Base-by-base conservation (phyloP, 768 basidiomycete species). In the Daedaleopsis sinensis region DNA sequence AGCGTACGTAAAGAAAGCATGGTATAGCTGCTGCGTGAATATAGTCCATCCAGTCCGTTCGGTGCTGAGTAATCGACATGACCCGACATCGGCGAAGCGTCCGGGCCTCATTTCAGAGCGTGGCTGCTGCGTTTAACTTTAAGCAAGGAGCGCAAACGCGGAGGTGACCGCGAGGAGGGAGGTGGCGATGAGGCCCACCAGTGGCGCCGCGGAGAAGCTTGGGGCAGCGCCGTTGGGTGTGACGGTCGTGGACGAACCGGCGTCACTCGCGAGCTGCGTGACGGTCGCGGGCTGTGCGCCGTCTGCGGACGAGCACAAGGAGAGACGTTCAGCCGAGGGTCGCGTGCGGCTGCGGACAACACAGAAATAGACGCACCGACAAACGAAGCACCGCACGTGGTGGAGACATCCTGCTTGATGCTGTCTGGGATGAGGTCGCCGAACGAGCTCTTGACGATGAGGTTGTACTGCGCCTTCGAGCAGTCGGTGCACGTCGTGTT, bases 401-500 rank as follows among this genome's bases (percentile, higher is more conserved):
- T 48, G 23, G 56, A 55, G 47, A 75, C 39, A 46, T 59, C 59
- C 37, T 57, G 52, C 37, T 68, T 51, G 24, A 32, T 56, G 53
- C 52, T 38, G 46, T 66, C 62, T 32, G 59, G 56, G 49, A 69
- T 43, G 38, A 71, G 48, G 43, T 52, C 61, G 42, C 72, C 71
- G 52, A 64, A 61, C 5, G 13, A 18, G n/a, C 68, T 47, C 52
- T 55, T 16, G 53, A 64, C 51, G 57, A 74, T 27, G 53, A 73
- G 57, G 65, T 70, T 69, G 68, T 67, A 75, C 24, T 67, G 66
- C 48, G 59, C 68, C 69, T 76, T 72, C 61, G 62, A 67, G 70
- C 77, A 78, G 62, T 71, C 68, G 55, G 72, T 68, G 67, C 77
- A 78, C 36, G 68, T 67, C 24, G 67, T 61, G 55, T 65, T 68